Base-by-base conservation (phyloP, 495 filamentous ascomycete species). In the Trichoderma asperelloides region DNA sequence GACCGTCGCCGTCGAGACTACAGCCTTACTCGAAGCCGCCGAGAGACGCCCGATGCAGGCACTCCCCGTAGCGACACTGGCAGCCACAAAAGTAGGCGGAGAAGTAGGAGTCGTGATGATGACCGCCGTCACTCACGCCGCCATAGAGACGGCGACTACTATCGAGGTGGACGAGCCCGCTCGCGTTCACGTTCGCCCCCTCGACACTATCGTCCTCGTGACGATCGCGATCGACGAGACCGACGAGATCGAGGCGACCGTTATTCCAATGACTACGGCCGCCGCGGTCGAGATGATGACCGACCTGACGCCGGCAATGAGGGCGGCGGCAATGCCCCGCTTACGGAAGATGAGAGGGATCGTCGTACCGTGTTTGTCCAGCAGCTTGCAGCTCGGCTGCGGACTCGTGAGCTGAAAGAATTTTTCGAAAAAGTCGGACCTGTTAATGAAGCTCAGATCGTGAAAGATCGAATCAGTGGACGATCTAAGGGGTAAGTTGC, bases 381-480 rank as follows among this genome's bases (percentile, higher is more conserved):
- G 80, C 96, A 99, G 75, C 87, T 99, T 70, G 93, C 95, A 65
- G 91, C 91, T 65, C 92, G 95, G 71, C 83, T 98, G 67, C 88
- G 93, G 68, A 95, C 92, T 65, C 93, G 91, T 73, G 93, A 99
- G 75, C 84, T 99, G 65, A 91, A 94, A 78, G 85, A 86, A 67
- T 99, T 99, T 75, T 99, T 99, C 74, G 92, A 96, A 78, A 93
- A 94, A 79, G 91, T 94, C 73, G 96, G 96, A 71, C 90, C 91
- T 39, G 95, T 99, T 30, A 96, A 93, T 72, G 96, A 98, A 78
- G 96, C 96, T 65, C 95, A 97, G 78, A 98, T 99, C 72, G 96
- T 99, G n/a, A 98, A 97, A 80, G 96, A 99, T 72, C 85, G 96
- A 67, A 92, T 98, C 66, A 96, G 92, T 78, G 92, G 92, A 69